A percentile compares a stretch with the other conserved stretches of the same genome.
Conservation (phyloP, 129 eudicot genomes). For the sunflower (Helianthus annuus) region DNA sequence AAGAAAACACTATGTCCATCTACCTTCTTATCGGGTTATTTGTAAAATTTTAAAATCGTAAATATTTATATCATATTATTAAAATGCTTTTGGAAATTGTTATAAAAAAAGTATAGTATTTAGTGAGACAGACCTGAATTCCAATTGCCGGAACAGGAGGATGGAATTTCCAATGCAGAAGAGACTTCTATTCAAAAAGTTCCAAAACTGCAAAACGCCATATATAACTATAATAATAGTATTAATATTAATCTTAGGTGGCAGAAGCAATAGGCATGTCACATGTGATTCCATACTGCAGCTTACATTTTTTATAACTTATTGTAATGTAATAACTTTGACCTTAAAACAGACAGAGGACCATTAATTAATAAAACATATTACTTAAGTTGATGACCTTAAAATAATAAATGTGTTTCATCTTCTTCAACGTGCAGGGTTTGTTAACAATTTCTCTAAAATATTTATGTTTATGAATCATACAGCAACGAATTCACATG, state of each 20-base stretch:
- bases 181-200: slow-evolving; percentile 35
- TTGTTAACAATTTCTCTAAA: neutral
- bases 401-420: neutral
- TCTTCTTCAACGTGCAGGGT: neutral
- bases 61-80: neutral
- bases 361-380: slow-evolving; percentile 5
- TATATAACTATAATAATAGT: neutral
- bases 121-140: slow-evolving; percentile 39
- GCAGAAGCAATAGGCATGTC: slow-evolving; percentile 54
- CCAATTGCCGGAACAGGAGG: slow-evolving; percentile 46
- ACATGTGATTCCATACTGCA: slow-evolving; percentile 47
- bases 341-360: neutral
- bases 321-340: slow-evolving; percentile 16
- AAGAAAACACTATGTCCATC: too few species aligned
- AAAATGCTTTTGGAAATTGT: slow-evolving; percentile 16
- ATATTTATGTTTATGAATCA: neutral
- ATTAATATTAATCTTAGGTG: slow-evolving; percentile 26
- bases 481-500: neutral
- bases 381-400: slow-evolving; percentile 11
- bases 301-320: slow-evolving; percentile 24
- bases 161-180: slow-evolving; percentile 48
- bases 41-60: neutral
- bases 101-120: slow-evolving; percentile 14
- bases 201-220: slow-evolving; percentile 30
- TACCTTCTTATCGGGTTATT: neutral